These are phyloP conservation scores for Exophiala sp. DNA, from an alignment of 2,329 filamentous ascomycete genomes.

Conservation along the genomic window DNA sequence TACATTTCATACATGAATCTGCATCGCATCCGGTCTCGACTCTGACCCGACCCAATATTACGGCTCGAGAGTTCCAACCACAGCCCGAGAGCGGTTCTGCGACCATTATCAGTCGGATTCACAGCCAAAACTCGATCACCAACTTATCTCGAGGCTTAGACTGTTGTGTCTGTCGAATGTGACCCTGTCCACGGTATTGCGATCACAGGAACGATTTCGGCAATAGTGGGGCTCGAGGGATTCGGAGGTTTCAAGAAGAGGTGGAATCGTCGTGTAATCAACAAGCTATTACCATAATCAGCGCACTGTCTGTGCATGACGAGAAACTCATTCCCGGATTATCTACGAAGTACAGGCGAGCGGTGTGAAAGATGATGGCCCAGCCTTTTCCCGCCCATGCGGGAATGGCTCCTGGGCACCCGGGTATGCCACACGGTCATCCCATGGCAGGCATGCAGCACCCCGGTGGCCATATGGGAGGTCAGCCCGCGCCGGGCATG, in stretches of 20 bases:
- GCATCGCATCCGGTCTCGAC: constrained; percentile 10
- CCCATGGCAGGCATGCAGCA: constrained; percentile 58
- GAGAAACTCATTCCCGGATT: background rate
- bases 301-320: background rate
- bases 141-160: background rate
- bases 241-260: constrained; percentile 13
- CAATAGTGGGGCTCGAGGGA: constrained; percentile 22
- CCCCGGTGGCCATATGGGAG: constrained; percentile 53
- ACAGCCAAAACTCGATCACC: background rate
- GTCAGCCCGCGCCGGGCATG: constrained; percentile 46
- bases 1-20: background rate
- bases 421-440: constrained; percentile 58
- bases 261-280: constrained; percentile 11
- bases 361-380: constrained; percentile 51
- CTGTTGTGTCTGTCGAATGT: constrained; percentile 13
- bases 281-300: background rate
- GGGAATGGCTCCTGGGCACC: constrained; percentile 53
- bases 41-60: constrained; percentile 17
- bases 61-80: background rate
- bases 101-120: background rate
- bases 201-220: constrained; percentile 12
- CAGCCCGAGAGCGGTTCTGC: background rate
- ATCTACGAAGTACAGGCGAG: background rate
- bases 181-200: constrained; percentile 5
- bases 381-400: constrained; percentile 56